Evolutionary conservation across 106 monocot species (phyloP).

Genomic region (Triglochin maritima): DNA sequence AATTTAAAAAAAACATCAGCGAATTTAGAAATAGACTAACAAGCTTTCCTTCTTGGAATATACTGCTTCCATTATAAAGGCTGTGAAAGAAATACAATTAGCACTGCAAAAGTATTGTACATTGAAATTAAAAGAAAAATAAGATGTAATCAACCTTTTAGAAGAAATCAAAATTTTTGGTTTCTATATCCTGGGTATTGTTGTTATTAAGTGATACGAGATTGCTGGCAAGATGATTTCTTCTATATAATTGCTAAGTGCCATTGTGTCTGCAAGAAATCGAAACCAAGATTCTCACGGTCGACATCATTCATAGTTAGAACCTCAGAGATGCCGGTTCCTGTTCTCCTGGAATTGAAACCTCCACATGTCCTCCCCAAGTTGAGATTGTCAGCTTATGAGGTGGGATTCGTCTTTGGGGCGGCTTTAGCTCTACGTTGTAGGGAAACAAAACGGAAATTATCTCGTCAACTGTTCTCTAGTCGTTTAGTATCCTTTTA

Average conservation of each 20-base stretch:
- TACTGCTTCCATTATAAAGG: slow-evolving; percentile 56
- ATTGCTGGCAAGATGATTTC: slow-evolving; percentile 73
- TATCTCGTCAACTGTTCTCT: slow-evolving; percentile 41
- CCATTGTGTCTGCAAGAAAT: slow-evolving; percentile 52
- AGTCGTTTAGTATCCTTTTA: slow-evolving; percentile 35
- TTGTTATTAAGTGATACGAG: slow-evolving; percentile 78
- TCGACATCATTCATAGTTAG: slow-evolving; percentile 74
- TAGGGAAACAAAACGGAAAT: slow-evolving; percentile 50
- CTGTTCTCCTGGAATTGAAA: slow-evolving; percentile 74
- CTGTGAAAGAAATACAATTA: slow-evolving; percentile 27
- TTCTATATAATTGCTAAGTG: slow-evolving; percentile 61
- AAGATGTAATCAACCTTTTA: slow-evolving; percentile 66
- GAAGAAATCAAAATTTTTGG: slow-evolving; percentile 69
- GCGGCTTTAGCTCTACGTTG: slow-evolving; percentile 70
- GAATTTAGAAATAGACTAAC: no score
- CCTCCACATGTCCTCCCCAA: slow-evolving; percentile 76
- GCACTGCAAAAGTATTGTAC: not conserved
- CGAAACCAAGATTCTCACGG: slow-evolving; percentile 59
- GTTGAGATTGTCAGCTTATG: slow-evolving; percentile 58
- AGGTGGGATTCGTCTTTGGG: slow-evolving; percentile 47
- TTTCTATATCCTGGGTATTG: slow-evolving; percentile 64
- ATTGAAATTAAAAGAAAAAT: no score
- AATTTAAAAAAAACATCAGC: no score
- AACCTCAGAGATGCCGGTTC: slow-evolving; percentile 64
- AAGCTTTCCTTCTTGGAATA: slow-evolving; percentile 73